Evolutionary conservation across 1,139 yeast species (phyloP), one percentile per base, ranked within the genome.

Genomic region (Pichia terricola): DNA sequence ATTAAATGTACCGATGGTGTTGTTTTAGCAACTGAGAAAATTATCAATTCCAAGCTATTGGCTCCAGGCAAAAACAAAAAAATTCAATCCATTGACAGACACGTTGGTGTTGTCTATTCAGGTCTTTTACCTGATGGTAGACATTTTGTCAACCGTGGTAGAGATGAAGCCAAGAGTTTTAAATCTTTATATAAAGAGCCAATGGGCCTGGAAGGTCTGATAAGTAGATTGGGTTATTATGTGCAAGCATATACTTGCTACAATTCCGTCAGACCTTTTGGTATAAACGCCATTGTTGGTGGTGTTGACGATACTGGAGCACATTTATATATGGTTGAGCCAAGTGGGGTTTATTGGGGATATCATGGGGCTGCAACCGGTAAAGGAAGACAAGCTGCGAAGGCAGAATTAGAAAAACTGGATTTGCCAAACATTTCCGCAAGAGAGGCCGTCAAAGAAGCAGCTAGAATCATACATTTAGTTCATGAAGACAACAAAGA

Each of bases 401-500:
- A 88, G 66, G 84, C 91, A 26, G 98, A 94, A 66, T 74, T 94
- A 56, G 99, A 94, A 65, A 94, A 91, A 64, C 71, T 94, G 55
- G 84, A 88, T 53, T 70, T 79, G 50, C 82, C 79, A 44, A 75
- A 73, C 51, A 68, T 94, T 53, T 69, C 81, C 2, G 85, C 81
- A 8, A 74, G 68, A 53, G 95, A 89, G 28, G 98, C 95, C 4
- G 83, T 91, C 41, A 88, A 85, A 57, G 82, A 83, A 58, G 98
- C 97, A 31, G 97, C 97, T 22, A 82, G 81, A 62, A 88, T 94
- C 62, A 85, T 94, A 58, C 84, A 86, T 60, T 72, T 83, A 54
- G 96, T 97, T 2, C 98, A 94, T 60, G 98, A 94, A 66, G 98
- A 94, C 60, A 87, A 88, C 64, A 94, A 91, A 66, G 98, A 91